A percentile compares a stretch with the other conserved stretches of the same genome.
Evolutionary conservation across 768 basidiomycete genomes (phyloP).

Genomic region (Rhizopogon vinicolor): DNA sequence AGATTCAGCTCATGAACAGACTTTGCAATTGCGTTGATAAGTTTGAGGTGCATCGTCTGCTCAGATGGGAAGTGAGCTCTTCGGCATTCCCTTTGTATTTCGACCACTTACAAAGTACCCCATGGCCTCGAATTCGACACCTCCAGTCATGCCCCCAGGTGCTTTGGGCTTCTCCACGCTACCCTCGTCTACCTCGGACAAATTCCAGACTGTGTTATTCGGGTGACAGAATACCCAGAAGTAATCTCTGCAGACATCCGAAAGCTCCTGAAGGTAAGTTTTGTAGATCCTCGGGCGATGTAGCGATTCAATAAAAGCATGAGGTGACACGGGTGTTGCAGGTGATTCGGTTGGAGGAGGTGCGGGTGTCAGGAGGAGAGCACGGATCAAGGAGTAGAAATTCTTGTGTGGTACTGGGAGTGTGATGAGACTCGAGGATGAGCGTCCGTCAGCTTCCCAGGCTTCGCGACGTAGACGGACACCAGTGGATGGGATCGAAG

Average conservation of each 20-base stretch:
- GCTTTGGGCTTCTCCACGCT: slow-evolving; percentile 88
- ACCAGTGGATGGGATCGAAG: slow-evolving; percentile 55
- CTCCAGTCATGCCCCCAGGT: slow-evolving; percentile 97
- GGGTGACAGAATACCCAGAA: slow-evolving; percentile 98
- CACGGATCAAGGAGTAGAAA: slow-evolving; percentile 69
- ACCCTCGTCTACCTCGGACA: slow-evolving; percentile 77
- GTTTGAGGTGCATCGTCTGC: slow-evolving; percentile 83
- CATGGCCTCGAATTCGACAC: slow-evolving; percentile 98
- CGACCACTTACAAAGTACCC: slow-evolving; percentile 75
- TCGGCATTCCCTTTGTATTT: not conserved
- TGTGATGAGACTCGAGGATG: slow-evolving; percentile 49
- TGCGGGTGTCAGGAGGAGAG: slow-evolving; percentile 68
- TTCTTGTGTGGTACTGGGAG: slow-evolving; percentile 72
- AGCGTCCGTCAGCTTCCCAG: slow-evolving; percentile 48
- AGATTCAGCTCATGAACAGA: slow-evolving; percentile 61
- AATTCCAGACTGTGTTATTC: slow-evolving; percentile 86
- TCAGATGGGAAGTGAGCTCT: slow-evolving; percentile 5
- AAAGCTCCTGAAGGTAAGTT: slow-evolving; percentile 77
- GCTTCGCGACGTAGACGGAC: slow-evolving; percentile 39
- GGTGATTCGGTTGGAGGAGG: slow-evolving; percentile 63
- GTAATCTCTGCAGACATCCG: slow-evolving; percentile 89
- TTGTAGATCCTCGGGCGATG: slow-evolving; percentile 74
- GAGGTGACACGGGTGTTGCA: slow-evolving; percentile 58
- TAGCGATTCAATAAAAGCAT: slow-evolving; percentile 75
- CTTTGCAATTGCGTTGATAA: slow-evolving; percentile 77